Evolutionary conservation across 2,329 filamentous ascomycete genomes (phyloP).

Genomic region (Cercospora beticola): DNA sequence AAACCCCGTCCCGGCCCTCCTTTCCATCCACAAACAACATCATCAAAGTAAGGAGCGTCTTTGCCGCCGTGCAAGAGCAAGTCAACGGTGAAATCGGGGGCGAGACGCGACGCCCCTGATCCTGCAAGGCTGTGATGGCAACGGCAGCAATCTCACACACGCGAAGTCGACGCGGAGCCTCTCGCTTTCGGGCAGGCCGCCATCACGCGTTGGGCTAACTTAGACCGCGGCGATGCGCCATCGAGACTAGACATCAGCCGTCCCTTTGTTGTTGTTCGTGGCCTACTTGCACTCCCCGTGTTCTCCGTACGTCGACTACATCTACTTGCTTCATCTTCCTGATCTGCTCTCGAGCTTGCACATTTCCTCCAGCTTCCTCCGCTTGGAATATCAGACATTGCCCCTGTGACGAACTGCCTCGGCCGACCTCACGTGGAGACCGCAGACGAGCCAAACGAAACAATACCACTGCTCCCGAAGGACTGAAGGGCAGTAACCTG

Average conservation of each 20-base stretch:
- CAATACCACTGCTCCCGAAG: background rate
- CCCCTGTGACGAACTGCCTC: background rate
- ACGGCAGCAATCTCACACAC: background rate
- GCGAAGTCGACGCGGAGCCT: background rate
- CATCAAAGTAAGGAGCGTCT: background rate
- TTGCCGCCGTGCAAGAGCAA: background rate
- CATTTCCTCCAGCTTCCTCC: background rate
- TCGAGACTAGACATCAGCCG: background rate
- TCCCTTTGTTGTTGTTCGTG: background rate
- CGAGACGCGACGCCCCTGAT: background rate
- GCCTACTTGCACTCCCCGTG: background rate
- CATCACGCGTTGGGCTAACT: background rate
- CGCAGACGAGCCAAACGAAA: background rate
- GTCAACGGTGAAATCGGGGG: background rate
- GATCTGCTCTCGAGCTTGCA: background rate
- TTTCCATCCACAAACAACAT: background rate
- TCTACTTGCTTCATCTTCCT: background rate
- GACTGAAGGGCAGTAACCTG: background rate
- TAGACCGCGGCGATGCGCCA: background rate
- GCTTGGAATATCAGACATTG: background rate
- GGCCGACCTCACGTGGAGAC: background rate
- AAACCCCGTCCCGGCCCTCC: background rate
- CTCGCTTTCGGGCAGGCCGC: background rate
- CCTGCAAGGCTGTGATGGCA: background rate
- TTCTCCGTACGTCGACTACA: background rate